Evolutionary conservation across 495 filamentous ascomycete genomes (phyloP).

Genomic region (Xylaria palmicola): DNA sequence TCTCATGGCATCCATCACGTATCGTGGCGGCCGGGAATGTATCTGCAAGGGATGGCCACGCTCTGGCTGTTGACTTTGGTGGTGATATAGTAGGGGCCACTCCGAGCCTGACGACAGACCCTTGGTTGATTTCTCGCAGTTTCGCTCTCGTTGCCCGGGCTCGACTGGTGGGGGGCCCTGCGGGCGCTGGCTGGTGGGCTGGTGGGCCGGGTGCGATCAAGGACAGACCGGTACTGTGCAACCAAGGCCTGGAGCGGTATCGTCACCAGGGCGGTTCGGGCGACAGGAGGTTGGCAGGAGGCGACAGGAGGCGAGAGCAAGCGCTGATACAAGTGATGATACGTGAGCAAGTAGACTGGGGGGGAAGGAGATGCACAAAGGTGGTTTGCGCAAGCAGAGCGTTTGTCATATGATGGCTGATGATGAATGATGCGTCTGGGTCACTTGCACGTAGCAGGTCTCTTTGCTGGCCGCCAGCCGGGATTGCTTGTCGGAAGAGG

Average conservation of each 20-base stretch:
- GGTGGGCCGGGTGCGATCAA: conserved; percentile 20
- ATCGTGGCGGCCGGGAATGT: neutral
- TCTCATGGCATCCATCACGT: conserved; percentile 30
- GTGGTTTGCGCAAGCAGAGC: neutral
- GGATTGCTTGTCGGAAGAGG: neutral
- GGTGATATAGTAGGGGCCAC: neutral
- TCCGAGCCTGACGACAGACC: neutral
- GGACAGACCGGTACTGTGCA: neutral
- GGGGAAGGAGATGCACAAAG: neutral
- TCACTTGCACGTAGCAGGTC: neutral
- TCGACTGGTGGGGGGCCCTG: conserved; percentile 29
- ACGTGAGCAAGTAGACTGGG: neutral
- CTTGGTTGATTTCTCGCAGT: conserved; percentile 16
- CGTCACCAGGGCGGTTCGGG: neutral
- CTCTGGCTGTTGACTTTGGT: neutral
- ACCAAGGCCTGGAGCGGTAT: neutral
- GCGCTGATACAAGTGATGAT: neutral
- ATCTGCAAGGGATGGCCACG: neutral
- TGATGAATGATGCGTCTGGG: conserved; percentile 9
- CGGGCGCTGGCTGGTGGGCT: conserved; percentile 10
- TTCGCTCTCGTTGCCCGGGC: conserved; percentile 18
- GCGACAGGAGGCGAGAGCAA: neutral
- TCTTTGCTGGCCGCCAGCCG: conserved; percentile 2
- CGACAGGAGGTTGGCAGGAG: neutral
- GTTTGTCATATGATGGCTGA: neutral